Base-by-base conservation (phyloP, 2,329 filamentous ascomycete species). In the Microdochium bolleyi region DNA sequence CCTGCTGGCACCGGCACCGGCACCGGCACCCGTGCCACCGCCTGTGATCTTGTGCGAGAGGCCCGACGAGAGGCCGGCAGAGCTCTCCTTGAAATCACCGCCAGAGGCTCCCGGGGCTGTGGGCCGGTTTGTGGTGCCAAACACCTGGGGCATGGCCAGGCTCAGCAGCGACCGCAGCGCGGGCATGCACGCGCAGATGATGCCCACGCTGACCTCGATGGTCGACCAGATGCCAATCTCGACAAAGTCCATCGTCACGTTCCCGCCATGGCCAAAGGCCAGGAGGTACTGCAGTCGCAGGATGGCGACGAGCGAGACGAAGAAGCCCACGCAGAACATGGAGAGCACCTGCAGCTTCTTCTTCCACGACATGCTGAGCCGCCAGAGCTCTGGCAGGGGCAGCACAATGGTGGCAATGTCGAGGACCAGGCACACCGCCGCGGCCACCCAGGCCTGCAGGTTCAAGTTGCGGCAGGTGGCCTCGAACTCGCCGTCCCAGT, bases 251-350 rank as follows among this genome's bases (percentile, higher is more conserved):
- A 65, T 53, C 21, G 61, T 64, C 27, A 63, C 53, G 49, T 64
- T 64, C 14, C 49, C 34, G 1, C 61, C 62, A 2, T 50, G 59
- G 37, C 61, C 60, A 41, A 64, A 62, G 25, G 52, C 46, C 49
- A 64, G 63, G 22, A 67, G 52, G 53, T 62, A 61, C 49, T 56
- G 53, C 44, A 66, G 59, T 11, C 64, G 63, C 27, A 65, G 54
- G 37, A 63, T 58, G 50, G 61, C 66, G 55, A 66, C 63, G 13
- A 65, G 52, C 3, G 63, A 63, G 51, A 63, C 64, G 37, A 67
- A 66, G 54, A 68, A 64, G 32, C 66, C 66, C 13, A 69, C 58
- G 52, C 61, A 60, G 55, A 69, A 69, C 65, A 68, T 69, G 41
- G 62, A 51, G n/a, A 69, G 55, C 27, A 69, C 64, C 52, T 67